Percentiles rank a stretch among this genome's conserved stretches.
These are phyloP conservation scores for Colletotrichum ledebouriae DNA, from an alignment of 2,329 filamentous ascomycete genomes.

Conservation along the genomic window DNA sequence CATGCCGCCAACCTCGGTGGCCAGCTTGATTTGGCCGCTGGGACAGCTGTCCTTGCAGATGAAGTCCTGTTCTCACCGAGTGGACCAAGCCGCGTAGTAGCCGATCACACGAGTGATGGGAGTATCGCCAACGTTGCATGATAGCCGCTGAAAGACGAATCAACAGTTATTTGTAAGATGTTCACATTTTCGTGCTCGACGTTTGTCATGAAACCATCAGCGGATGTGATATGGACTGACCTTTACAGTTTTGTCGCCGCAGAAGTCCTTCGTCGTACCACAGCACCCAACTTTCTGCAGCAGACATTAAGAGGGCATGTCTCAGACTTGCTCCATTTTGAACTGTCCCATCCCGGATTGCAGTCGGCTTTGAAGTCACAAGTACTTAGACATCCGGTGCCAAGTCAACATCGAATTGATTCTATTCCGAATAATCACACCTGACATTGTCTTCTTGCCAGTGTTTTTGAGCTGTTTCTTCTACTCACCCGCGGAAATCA, in stretches of 20 bases:
- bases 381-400: neutral
- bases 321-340: conserved; percentile 43
- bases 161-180: neutral
- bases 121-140: neutral
- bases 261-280: conserved; percentile 48
- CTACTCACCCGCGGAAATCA: neutral
- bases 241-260: conserved; percentile 25
- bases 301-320: conserved; percentile 56
- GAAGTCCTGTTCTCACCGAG: neutral
- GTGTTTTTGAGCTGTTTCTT: neutral
- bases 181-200: neutral
- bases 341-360: conserved; percentile 49
- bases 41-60: conserved; percentile 7
- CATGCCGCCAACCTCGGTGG: neutral
- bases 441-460: conserved; percentile 1
- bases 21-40: neutral
- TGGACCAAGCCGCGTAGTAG: conserved; percentile 40
- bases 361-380: conserved; percentile 49
- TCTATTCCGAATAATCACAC: neutral
- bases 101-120: conserved; percentile 42
- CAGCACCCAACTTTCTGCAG: conserved; percentile 53
- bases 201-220: neutral
- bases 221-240: neutral
- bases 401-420: neutral
- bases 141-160: neutral